A percentile compares a stretch with the other conserved stretches of the same genome.
phyloP scores from a whole-genome alignment of 2,329 filamentous ascomycete genomes.

The Alternaria tenuissima region DNA sequence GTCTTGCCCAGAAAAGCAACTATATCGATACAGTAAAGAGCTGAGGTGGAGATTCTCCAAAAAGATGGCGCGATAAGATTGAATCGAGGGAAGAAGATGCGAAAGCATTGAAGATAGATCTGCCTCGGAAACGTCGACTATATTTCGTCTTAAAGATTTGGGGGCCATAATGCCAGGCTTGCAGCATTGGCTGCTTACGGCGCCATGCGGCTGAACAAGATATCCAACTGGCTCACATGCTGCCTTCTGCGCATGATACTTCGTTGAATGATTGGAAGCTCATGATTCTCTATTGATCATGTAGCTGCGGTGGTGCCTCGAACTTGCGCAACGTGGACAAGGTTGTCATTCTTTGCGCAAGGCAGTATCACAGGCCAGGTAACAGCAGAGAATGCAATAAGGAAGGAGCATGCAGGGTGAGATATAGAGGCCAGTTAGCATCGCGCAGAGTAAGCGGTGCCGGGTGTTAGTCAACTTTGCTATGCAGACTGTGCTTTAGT shows the following conservation, averaged over 20 bases:
- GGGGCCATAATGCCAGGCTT: slow-evolving; percentile 15
- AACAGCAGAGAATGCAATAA: not conserved
- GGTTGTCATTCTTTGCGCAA: not conserved
- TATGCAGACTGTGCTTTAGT: not conserved
- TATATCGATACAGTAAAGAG: not conserved
- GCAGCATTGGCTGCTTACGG: slow-evolving; percentile 16
- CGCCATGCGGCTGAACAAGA: slow-evolving; percentile 20
- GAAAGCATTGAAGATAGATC: not conserved
- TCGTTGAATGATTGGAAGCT: not conserved
- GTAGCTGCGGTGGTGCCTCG: slow-evolving; percentile 5
- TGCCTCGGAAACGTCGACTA: not conserved
- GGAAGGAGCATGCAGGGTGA: not conserved
- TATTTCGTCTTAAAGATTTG: slow-evolving; percentile 14
- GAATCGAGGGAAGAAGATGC: not conserved
- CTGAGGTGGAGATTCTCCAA: not conserved
- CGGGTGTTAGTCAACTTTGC: not conserved
- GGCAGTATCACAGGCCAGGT: not conserved
- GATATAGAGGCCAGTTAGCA: not conserved
- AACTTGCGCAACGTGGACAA: not conserved
- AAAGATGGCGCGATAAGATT: not conserved
- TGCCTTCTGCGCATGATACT: not conserved
- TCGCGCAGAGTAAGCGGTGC: not conserved
- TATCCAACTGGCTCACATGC: slow-evolving; percentile 1
- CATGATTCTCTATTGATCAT: not conserved
- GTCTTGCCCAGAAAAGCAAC: not conserved